These are phyloP conservation scores for Gypsophila paniculata DNA, from an alignment of 179 eudicot species.

Conservation along the genomic window DNA sequence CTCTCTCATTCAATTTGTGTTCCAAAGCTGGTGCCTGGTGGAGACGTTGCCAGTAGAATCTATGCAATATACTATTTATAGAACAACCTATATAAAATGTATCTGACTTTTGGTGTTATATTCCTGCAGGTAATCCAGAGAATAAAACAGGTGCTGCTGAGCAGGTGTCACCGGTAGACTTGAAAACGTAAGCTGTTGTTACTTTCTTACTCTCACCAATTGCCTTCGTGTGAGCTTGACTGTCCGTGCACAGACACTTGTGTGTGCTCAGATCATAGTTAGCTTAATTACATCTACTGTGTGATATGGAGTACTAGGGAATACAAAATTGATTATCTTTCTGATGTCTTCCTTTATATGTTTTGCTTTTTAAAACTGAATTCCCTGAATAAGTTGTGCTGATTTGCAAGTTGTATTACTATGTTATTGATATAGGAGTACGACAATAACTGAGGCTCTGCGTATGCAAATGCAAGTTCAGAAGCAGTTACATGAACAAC, in stretches of 20 bases:
- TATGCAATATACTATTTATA: no score
- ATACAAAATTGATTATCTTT: not conserved
- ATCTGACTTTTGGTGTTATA: not conserved
- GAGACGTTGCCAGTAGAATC: no score
- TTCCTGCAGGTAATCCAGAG: conserved; percentile 36
- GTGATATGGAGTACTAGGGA: not conserved
- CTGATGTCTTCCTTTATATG: not conserved
- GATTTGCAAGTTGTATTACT: not conserved
- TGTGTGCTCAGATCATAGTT: not conserved
- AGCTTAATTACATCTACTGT: no score
- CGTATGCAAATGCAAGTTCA: conserved; percentile 51
- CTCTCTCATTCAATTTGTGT: not conserved
- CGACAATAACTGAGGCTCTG: conserved; percentile 39
- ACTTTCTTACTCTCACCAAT: not conserved
- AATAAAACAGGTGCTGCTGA: conserved; percentile 27
- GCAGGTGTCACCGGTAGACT: conserved; percentile 34
- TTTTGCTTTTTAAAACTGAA: not conserved
- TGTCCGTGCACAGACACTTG: not conserved
- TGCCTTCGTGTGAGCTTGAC: not conserved
- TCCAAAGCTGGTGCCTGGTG: no score
- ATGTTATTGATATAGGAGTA: conserved; percentile 23
- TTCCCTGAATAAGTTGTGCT: not conserved
- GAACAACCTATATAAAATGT: no score
- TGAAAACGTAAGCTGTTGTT: conserved; percentile 37
- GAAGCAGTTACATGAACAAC: conserved; percentile 35